A percentile compares a stretch with the other conserved stretches of the same genome.
Evolutionary conservation across 371 early-diverging fungal species (phyloP).

Genomic region (Batrachochytrium dendrobatidis): DNA sequence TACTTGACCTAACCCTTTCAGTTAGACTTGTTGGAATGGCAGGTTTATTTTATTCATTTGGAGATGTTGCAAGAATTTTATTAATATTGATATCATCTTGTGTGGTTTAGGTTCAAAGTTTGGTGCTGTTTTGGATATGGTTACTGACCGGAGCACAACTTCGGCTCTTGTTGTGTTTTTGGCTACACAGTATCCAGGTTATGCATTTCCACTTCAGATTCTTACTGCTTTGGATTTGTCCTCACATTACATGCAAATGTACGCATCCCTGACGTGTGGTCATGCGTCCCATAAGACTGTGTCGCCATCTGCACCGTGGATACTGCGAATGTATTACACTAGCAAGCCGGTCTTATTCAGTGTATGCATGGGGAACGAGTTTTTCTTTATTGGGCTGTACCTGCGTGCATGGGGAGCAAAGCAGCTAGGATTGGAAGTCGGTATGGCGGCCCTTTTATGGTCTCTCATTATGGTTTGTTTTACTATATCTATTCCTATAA

Average conservation of each 20-base stretch:
- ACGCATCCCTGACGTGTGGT: constrained; percentile 83
- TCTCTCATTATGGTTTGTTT: constrained; percentile 18
- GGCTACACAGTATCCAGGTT: constrained; percentile 56
- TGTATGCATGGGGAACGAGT: constrained; percentile 86
- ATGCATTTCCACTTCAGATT: constrained; percentile 74
- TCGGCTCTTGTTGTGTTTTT: constrained; percentile 83
- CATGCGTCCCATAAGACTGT: constrained; percentile 83
- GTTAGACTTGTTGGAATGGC: not conserved
- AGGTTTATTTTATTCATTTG: too few relatives aligned
- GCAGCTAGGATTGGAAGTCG: not conserved
- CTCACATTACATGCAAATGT: constrained; percentile 98
- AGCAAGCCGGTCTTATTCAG: constrained; percentile 77
- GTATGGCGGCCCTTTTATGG: constrained; percentile 4
- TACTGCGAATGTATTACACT: constrained; percentile 83
- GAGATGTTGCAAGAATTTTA: too few relatives aligned
- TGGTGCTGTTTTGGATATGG: constrained; percentile 96
- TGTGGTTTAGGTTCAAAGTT: constrained; percentile 90
- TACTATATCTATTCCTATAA: constrained; percentile 65
- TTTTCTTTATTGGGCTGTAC: constrained; percentile 81
- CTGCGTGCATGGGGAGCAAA: constrained; percentile 32
- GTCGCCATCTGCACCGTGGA: constrained; percentile 46
- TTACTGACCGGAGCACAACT: constrained; percentile 89
- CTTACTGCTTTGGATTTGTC: constrained; percentile 87
- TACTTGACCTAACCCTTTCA: too few relatives aligned
- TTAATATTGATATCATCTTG: too few relatives aligned